Percentiles rank a stretch among this genome's conserved stretches.
Evolutionary conservation across 805 yeast species (phyloP).

Genomic region (Zygosaccharomyces lentus): DNA sequence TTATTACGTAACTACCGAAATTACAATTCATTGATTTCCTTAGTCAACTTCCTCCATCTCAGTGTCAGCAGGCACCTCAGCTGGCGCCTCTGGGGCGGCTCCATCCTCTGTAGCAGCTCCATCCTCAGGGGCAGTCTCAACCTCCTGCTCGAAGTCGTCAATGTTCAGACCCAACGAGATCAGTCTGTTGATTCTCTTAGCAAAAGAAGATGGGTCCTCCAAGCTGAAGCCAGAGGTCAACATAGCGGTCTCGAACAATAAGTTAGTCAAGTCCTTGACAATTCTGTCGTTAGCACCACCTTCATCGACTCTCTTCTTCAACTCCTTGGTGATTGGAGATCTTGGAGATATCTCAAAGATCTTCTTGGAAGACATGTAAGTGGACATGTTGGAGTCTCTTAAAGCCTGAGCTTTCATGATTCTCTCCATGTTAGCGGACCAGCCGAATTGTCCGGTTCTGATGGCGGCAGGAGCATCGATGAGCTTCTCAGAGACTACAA

Average conservation of each 20-base stretch:
- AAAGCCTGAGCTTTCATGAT: slow-evolving; percentile 99
- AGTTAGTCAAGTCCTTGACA: slow-evolving; percentile 93
- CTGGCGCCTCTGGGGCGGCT: slow-evolving; percentile 41
- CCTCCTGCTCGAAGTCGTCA: slow-evolving; percentile 74
- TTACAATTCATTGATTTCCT: slow-evolving; percentile 12
- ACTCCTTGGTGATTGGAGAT: slow-evolving; percentile 91
- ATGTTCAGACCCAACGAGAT: slow-evolving; percentile 97
- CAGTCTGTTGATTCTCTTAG: slow-evolving; percentile 96
- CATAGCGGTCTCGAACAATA: slow-evolving; percentile 95
- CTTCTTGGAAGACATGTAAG: slow-evolving; percentile 99
- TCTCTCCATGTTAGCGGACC: slow-evolving; percentile 99
- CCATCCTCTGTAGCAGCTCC: slow-evolving; percentile 28
- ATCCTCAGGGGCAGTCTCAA: slow-evolving; percentile 16
- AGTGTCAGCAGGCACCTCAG: slow-evolving; percentile 74
- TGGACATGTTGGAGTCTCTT: slow-evolving; percentile 97
- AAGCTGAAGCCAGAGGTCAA: slow-evolving; percentile 98
- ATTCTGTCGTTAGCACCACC: slow-evolving; percentile 98
- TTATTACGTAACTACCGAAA: slow-evolving; percentile 8
- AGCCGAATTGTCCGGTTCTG: slow-evolving; percentile 99
- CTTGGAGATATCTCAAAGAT: slow-evolving; percentile 97
- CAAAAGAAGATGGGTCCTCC: slow-evolving; percentile 97
- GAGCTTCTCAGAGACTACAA: slow-evolving; percentile 94
- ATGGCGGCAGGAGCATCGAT: slow-evolving; percentile 99
- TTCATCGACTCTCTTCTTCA: slow-evolving; percentile 92
- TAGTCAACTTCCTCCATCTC: slow-evolving; percentile 99